These are phyloP conservation scores for Cercospora sp. DNA, from an alignment of 2,329 filamentous ascomycete genomes.

Conservation along the genomic window DNA sequence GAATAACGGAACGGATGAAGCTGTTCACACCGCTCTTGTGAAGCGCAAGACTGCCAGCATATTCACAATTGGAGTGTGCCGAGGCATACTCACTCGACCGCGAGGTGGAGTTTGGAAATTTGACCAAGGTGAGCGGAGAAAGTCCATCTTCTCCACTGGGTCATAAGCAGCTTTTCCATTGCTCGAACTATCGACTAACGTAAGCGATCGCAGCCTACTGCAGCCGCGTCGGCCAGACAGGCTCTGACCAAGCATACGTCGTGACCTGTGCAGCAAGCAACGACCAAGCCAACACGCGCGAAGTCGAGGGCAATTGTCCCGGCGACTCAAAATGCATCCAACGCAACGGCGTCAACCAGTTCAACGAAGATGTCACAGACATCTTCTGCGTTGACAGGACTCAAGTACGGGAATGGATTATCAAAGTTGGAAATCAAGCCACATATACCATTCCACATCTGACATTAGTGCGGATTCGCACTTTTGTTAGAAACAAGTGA, in stretches of 20 bases:
- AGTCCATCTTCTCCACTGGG: no score
- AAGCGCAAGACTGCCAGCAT: neutral
- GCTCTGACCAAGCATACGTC: neutral
- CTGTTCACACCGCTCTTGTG: neutral
- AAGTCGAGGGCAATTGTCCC: neutral
- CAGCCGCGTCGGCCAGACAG: neutral
- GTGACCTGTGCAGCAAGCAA: neutral
- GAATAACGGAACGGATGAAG: neutral
- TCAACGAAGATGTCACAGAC: neutral
- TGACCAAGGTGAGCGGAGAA: neutral
- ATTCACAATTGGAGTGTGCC: neutral
- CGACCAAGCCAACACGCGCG: neutral
- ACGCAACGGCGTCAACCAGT: neutral
- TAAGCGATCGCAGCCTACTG: neutral
- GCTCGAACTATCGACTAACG: neutral
- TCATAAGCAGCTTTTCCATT: no score
- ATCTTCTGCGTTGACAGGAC: neutral
- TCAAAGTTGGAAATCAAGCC: no score
- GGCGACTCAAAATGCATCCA: neutral
- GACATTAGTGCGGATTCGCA: no score
- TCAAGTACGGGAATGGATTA: neutral
- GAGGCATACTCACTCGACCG: neutral
- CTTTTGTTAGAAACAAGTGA: no score
- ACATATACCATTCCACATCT: no score
- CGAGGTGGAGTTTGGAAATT: neutral